Evolutionary conservation across 148 eudicot species (phyloP), one percentile per base, ranked within the genome.

Genomic region (Silene latifolia): DNA sequence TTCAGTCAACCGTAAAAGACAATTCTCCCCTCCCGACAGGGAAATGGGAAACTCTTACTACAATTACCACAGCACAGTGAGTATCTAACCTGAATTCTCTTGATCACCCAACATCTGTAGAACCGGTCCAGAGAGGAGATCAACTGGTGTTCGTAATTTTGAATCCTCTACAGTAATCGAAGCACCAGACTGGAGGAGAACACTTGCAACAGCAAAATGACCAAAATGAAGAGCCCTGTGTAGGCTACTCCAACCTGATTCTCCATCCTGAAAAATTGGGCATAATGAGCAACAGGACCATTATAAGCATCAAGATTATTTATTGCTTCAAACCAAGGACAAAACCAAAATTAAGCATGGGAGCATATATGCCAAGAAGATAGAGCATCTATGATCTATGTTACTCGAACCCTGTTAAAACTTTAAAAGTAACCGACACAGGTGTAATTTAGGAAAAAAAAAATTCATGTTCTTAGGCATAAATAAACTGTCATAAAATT

Each of bases 211-310:
- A 44, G 99, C 93, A 63, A 92, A 85, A 83, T 96, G 98, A 72
- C 99, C 98, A 82, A 92, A 96, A 75, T 92, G 97, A 64, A 96
- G 85, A 53, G 99, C 97, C 79, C 99, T 82, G 79, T 96, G 99
- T 79, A 96, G 99, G 80, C 98, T 92, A 76, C 93, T 92, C 99
- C 99, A 92, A 59, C 99, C 98, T 9, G 99, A 92, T 86, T 96
- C 99, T 74, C 99, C 99, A 85, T 96, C 99, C 99, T 96, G 86
- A 71, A 71, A 84, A 60, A 27, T 17, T 25, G 68, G 29, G 24
- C 60, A 32, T 73, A 48, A 35, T 46, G 62, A 39, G 44, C 44
- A 39, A 39, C 44, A 39, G 8, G 44, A 39, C 44, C 44, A 39
- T 39, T 4, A 0, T 39, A 8, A 58, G 67, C 39, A 60, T 73